These are phyloP conservation scores for Kluyveromyces marxianus DNA, from an alignment of 1,139 yeast species.

Conservation along the genomic window DNA sequence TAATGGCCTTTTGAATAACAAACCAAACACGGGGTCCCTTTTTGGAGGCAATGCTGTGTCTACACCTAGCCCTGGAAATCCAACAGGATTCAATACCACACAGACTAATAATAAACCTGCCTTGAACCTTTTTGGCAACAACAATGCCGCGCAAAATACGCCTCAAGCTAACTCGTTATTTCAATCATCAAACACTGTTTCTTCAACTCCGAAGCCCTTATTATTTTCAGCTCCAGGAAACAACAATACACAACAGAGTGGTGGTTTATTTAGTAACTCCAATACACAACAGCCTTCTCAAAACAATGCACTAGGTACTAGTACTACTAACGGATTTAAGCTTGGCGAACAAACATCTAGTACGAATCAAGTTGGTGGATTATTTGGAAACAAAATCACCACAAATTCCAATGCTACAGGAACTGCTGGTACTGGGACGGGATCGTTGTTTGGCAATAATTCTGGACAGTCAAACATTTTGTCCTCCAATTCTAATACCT, in stretches of 20 bases:
- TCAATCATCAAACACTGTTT: not conserved
- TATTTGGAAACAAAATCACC: too few species aligned
- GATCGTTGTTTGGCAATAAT: too few species aligned
- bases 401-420: too few species aligned
- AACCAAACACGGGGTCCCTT: constrained; percentile 20
- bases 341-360: too few species aligned
- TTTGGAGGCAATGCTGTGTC: constrained; percentile 22
- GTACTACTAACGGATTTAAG: too few species aligned
- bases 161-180: constrained; percentile 2
- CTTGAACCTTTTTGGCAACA: constrained; percentile 27
- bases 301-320: constrained; percentile 3
- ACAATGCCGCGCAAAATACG: constrained; percentile 5
- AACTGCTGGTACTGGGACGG: too few species aligned
- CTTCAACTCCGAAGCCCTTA: not conserved
- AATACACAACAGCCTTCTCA: constrained; percentile 1
- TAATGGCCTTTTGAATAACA: constrained; percentile 15
- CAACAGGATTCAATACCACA: not conserved
- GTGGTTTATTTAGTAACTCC: constrained; percentile 21
- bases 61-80: constrained; percentile 23
- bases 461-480: too few species aligned
- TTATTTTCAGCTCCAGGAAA: constrained; percentile 8
- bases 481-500: not conserved
- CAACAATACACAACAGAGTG: constrained; percentile 10
- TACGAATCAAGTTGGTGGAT: too few species aligned
- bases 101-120: not conserved